These are phyloP conservation scores for Pleurotus tuoliensis DNA, from an alignment of 768 basidiomycete genomes.

Conservation along the genomic window DNA sequence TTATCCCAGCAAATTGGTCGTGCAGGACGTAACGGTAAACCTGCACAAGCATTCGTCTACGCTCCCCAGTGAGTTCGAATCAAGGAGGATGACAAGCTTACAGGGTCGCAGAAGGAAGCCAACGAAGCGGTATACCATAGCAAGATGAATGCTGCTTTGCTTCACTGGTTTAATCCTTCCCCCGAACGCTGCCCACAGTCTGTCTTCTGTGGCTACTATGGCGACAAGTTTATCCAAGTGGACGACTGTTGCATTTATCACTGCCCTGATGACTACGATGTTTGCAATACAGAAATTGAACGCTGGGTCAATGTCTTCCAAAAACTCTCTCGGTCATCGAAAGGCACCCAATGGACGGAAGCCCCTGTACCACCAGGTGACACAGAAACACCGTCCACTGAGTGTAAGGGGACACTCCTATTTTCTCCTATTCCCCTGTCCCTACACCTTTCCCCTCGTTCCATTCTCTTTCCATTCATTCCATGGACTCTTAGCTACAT, in stretches of 20 bases:
- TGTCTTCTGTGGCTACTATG: not conserved
- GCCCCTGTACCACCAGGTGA: too few species aligned
- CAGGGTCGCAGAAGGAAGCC: too few species aligned
- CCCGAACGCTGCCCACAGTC: not conserved
- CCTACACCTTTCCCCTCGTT: too few species aligned
- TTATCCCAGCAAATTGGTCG: too few species aligned
- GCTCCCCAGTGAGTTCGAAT: slow-evolving; percentile 14
- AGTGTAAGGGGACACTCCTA: too few species aligned
- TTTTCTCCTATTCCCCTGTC: too few species aligned
- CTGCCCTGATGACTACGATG: not conserved
- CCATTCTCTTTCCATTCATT: too few species aligned
- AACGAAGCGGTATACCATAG: too few species aligned
- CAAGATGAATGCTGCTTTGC: too few species aligned
- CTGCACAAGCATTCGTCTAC: slow-evolving; percentile 17
- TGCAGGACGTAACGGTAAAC: slow-evolving; percentile 6
- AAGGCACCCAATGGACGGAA: not conserved
- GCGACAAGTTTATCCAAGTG: not conserved
- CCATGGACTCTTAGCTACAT: too few species aligned
- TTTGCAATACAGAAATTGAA: not conserved
- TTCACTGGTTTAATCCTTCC: not conserved
- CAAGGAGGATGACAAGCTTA: too few species aligned
- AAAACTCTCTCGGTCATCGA: not conserved
- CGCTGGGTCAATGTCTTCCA: not conserved
- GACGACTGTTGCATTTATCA: not conserved
- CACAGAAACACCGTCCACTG: too few species aligned